Evolutionary conservation across 139 green algal species (phyloP).

Genomic region (Haematococcus lacustris): DNA sequence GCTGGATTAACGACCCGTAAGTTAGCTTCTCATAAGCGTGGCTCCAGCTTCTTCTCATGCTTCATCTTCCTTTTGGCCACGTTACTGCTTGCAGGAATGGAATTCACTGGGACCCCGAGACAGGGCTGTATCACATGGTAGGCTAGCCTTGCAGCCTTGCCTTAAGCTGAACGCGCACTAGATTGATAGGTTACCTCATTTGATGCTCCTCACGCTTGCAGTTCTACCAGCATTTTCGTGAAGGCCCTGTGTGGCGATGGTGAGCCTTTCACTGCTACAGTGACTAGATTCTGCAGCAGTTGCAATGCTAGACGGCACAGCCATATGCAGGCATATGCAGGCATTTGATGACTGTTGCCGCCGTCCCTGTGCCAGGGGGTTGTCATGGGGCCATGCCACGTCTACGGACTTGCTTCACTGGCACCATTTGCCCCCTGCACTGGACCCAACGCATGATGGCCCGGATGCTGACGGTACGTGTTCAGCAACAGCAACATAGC

Average conservation of each 20-base stretch:
- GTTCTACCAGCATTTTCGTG: too few relatives aligned
- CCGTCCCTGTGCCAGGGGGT: conserved; percentile 77
- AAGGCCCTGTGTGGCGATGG: too few relatives aligned
- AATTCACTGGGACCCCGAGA: not conserved
- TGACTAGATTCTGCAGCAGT: too few relatives aligned
- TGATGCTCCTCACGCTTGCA: too few relatives aligned
- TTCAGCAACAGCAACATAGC: not conserved
- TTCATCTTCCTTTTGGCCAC: not conserved
- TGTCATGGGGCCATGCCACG: conserved; percentile 71
- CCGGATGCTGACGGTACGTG: conserved; percentile 13
- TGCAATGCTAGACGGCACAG: too few relatives aligned
- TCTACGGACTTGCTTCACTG: conserved; percentile 49
- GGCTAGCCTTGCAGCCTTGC: not conserved
- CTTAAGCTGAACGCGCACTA: too few relatives aligned
- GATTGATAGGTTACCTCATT: too few relatives aligned
- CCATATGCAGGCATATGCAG: too few relatives aligned
- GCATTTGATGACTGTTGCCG: too few relatives aligned
- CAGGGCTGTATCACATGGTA: not conserved
- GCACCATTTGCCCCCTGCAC: conserved; percentile 14
- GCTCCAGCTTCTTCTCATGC: not conserved
- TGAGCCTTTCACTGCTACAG: too few relatives aligned
- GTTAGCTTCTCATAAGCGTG: not conserved
- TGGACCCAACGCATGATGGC: conserved; percentile 1
- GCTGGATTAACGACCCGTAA: not conserved
- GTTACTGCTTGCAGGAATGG: not conserved